Evolutionary conservation across 2,329 filamentous ascomycete genomes (phyloP).

Genomic region (Sporothrix humicola): DNA sequence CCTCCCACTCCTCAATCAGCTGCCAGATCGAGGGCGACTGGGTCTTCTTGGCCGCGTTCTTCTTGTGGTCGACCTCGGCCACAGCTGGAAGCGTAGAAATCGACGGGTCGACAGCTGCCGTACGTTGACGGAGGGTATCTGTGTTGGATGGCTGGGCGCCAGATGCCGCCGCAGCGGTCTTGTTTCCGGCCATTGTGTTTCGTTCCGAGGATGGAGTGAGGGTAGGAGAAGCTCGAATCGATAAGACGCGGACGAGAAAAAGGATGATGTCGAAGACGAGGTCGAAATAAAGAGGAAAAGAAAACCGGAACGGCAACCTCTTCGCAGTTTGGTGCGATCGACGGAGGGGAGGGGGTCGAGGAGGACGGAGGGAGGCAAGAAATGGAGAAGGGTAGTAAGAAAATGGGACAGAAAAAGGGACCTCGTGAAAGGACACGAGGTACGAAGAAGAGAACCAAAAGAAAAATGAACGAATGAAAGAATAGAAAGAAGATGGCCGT

Average conservation of each 20-base stretch:
- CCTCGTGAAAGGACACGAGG: conserved; percentile 23
- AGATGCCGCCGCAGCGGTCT: conserved; percentile 62
- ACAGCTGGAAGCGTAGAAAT: conserved; percentile 44
- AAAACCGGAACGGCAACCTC: conserved; percentile 16
- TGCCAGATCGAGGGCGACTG: conserved; percentile 64
- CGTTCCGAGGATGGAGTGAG: not conserved
- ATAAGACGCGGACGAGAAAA: not conserved
- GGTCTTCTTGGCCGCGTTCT: conserved; percentile 61
- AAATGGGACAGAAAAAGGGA: conserved; percentile 24
- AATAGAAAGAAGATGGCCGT: conserved; percentile 25
- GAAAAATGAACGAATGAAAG: conserved; percentile 25
- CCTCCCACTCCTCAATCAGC: conserved; percentile 68
- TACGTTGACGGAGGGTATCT: conserved; percentile 62
- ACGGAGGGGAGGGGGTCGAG: not conserved
- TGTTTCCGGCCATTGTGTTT: conserved; percentile 58
- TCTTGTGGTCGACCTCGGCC: conserved; percentile 62
- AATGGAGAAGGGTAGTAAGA: conserved; percentile 15
- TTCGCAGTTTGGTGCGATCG: conserved; percentile 21
- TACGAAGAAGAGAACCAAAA: conserved; percentile 20
- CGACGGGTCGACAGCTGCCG: conserved; percentile 50
- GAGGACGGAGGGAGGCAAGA: not conserved
- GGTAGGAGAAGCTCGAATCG: not conserved
- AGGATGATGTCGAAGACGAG: not conserved
- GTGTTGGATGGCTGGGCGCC: conserved; percentile 64
- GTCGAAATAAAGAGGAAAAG: not conserved